Conservation (phyloP, 2,329 filamentous ascomycete species). For the Penicillium crustosum region DNA sequence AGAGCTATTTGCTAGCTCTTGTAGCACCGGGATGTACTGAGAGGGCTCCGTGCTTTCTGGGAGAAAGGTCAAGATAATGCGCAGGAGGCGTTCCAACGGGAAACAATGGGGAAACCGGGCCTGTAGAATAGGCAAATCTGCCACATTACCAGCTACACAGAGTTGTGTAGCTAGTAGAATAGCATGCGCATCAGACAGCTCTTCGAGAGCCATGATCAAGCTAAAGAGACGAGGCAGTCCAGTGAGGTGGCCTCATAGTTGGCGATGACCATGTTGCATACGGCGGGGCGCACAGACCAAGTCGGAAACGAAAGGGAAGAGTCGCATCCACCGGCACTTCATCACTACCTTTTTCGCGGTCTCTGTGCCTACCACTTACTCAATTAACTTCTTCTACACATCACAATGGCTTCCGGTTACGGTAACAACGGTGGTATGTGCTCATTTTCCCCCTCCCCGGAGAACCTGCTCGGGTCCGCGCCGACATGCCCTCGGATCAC, state of each 20-base stretch:
- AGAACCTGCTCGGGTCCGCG: constrained; percentile 8
- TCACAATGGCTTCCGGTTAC: constrained; percentile 52
- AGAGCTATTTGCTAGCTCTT: constrained; percentile 46
- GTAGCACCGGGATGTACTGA: constrained; percentile 50
- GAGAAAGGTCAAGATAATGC: constrained; percentile 62
- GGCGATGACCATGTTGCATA: constrained; percentile 26
- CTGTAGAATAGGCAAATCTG: constrained; percentile 53
- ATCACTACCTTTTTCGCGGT: constrained; percentile 25
- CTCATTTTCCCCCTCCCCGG: background rate
- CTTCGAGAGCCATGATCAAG: constrained; percentile 36
- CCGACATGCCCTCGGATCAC: constrained; percentile 16
- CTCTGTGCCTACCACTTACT: constrained; percentile 22
- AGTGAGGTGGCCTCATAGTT: constrained; percentile 31
- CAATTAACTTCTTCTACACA: constrained; percentile 21
- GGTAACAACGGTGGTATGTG: constrained; percentile 56
- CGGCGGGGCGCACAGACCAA: constrained; percentile 31
- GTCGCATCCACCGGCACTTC: constrained; percentile 33
- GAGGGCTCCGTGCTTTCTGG: constrained; percentile 57
- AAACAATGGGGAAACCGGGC: constrained; percentile 50
- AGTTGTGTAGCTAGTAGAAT: constrained; percentile 59
- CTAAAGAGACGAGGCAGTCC: constrained; percentile 13
- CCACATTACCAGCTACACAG: constrained; percentile 56
- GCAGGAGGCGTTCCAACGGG: constrained; percentile 54
- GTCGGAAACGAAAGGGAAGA: constrained; percentile 34
- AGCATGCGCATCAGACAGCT: constrained; percentile 56